Evolutionary conservation across 257 asterid species (phyloP), one percentile per base, ranked within the genome.

Genomic region (Avicennia marina): DNA sequence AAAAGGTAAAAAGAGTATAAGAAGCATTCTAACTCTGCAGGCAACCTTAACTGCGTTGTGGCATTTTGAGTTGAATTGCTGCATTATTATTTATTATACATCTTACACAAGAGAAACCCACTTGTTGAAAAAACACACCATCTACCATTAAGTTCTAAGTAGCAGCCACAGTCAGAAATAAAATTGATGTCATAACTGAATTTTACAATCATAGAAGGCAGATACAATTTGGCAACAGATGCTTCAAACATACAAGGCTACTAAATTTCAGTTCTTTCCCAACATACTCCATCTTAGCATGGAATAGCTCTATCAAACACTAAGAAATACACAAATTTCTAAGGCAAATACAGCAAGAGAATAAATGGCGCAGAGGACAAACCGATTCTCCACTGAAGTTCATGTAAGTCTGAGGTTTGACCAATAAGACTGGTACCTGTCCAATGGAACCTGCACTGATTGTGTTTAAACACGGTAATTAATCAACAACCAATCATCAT

Each of bases 381-480:
- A 91, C 98, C 69, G 97, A 63, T 75, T 88, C 97, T 58, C 98
- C 95, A 55, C 95, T 91, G 73, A 85, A 91, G 75, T 88, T 91
- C 95, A 88, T 83, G 67, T 91, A 93, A 1, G 97, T 59, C 78
- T 86, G 99, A 53, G 99, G 99, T 64, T 93, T 93, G 70, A 81
- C 96, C 72, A 93, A 72, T 24, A 93, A 70, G 63, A 89, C 69
- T 0, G 99, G 97, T 11, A 93, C 87, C 75, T 93, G 80, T 26
- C 95, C 94, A 22, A 93, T 84, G 19, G 89, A 84, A 77, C 99
- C 99, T 93, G 89, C 72, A 47, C 63, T 50, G 56, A 53, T 58
- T 34, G 42, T 32, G 41, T 44, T 33, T 39, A 48, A 50, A 53
- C 25, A 63, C 5, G 16, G 39, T 26, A n/a, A 54, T 24, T 60